These are phyloP conservation scores for Ogataea degrootiae DNA, from an alignment of 805 yeast species.

Conservation along the genomic window DNA sequence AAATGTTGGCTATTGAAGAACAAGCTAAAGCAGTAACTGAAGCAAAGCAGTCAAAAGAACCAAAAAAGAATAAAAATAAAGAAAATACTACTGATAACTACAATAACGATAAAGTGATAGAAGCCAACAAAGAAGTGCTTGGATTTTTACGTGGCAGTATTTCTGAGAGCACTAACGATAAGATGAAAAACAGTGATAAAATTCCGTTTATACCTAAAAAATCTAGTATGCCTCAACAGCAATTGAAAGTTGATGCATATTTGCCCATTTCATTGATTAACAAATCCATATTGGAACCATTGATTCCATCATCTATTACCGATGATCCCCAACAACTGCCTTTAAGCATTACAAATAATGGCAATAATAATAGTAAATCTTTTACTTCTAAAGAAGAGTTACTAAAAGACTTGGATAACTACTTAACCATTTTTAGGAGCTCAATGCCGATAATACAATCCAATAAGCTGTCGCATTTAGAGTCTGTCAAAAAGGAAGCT, in stretches of 20 bases:
- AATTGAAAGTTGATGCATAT: conserved; percentile 6
- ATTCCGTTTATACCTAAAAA: neutral
- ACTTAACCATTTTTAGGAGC: conserved; percentile 7
- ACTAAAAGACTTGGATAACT: conserved; percentile 7
- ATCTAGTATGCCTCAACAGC: conserved; percentile 4
- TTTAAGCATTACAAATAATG: conserved; percentile 1
- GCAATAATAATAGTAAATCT: neutral
- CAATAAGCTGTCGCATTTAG: conserved; percentile 15
- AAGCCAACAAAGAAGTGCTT: no score
- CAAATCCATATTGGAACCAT: conserved; percentile 9
- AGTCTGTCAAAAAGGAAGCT: conserved; percentile 12
- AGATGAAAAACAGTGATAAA: neutral
- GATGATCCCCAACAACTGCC: neutral
- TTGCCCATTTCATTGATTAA: conserved; percentile 8
- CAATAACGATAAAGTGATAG: no score
- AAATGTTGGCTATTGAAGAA: conserved; percentile 1
- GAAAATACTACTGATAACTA: neutral
- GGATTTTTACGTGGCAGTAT: no score
- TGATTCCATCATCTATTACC: conserved; percentile 3
- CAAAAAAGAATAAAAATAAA: neutral
- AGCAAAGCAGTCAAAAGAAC: neutral
- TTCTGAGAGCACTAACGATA: no score
- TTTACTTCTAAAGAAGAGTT: conserved; percentile 15
- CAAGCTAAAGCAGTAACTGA: conserved; percentile 1
- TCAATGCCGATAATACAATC: conserved; percentile 12